Conservation (phyloP, 2,329 filamentous ascomycete genomes). For the Trichoderma polysporum region DNA sequence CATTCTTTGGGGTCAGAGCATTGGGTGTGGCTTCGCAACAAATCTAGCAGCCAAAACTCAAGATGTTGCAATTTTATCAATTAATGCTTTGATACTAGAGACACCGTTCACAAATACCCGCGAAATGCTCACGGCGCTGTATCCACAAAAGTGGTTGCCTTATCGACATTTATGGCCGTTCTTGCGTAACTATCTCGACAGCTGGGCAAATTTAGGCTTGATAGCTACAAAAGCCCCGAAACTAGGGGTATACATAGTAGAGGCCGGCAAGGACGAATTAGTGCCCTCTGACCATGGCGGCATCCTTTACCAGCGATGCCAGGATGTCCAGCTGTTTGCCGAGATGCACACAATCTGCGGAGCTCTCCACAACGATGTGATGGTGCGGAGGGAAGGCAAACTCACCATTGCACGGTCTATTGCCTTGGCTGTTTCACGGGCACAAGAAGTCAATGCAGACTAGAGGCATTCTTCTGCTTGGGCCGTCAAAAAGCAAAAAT, state of each 20-base stretch:
- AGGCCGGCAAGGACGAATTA: slow-evolving; percentile 59
- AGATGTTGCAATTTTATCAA: slow-evolving; percentile 39
- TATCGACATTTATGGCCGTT: slow-evolving; percentile 75
- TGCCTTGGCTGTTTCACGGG: slow-evolving; percentile 24
- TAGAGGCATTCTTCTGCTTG: not conserved
- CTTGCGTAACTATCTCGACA: slow-evolving; percentile 63
- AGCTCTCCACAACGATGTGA: slow-evolving; percentile 59
- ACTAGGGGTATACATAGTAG: slow-evolving; percentile 50
- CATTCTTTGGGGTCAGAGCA: slow-evolving; percentile 74
- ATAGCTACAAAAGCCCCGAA: slow-evolving; percentile 36
- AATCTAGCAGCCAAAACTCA: slow-evolving; percentile 48
- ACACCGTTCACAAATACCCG: slow-evolving; percentile 72
- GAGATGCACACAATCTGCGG: slow-evolving; percentile 44
- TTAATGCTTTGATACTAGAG: slow-evolving; percentile 63
- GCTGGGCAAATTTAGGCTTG: slow-evolving; percentile 48
- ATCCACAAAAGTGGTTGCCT: slow-evolving; percentile 77
- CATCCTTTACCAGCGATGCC: slow-evolving; percentile 47
- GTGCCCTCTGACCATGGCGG: slow-evolving; percentile 54
- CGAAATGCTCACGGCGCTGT: slow-evolving; percentile 69
- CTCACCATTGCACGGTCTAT: slow-evolving; percentile 47
- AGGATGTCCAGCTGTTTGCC: slow-evolving; percentile 47
- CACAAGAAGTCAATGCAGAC: not conserved
- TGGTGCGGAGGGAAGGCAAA: slow-evolving; percentile 47
- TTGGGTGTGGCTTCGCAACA: slow-evolving; percentile 70
- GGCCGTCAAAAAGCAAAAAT: not conserved